Evolutionary conservation across 305 asterid genomes (phyloP), one percentile per base, ranked within the genome.

Genomic region (Solanum chacoense): DNA sequence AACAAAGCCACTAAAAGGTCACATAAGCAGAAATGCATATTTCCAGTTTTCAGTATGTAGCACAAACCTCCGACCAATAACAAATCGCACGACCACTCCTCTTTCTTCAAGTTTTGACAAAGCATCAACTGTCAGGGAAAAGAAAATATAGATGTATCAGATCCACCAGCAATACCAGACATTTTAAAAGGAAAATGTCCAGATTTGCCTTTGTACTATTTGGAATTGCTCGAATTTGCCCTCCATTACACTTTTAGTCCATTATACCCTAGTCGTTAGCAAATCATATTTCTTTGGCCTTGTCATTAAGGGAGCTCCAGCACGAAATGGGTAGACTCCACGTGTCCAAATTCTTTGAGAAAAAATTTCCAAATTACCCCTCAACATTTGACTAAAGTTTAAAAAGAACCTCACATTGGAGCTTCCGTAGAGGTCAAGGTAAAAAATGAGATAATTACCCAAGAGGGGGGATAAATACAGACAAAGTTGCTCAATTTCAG

Each of bases 61-160:
- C 84, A 90, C 80, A 84, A 90, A 97, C 99, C 99, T 97, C 88
- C 97, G 92, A 84, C 99, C 99, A 94, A 97, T 94, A 77, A 97
- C 93, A 92, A 97, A 97, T 87, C 96, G 94, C 88, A 95, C 94
- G 90, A 95, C 88, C 50, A 97, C 92, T 88, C 98, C 99, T 91
- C 91, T 95, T 90, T 95, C 97, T 92, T 96, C 98, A 92, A 96
- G 97, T 88, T 92, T 95, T 88, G 91, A 73, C 89, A 97, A 94
- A 81, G 93, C 91, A 89, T 92, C 93, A 89, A 92, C 99, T 97
- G 98, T 92, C 91, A 89, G 31, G 86, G 88, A 76, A 87, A 93
- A 87, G 85, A 87, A 77, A 55, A 50, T 45, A 76, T 34, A 37
- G 73, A 83, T 83, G 73, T 50, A 31, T 50, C 22, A 83, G 42